Evolutionary conservation across 2,329 filamentous ascomycete genomes (phyloP).

Genomic region (Sclerotinia borealis): DNA sequence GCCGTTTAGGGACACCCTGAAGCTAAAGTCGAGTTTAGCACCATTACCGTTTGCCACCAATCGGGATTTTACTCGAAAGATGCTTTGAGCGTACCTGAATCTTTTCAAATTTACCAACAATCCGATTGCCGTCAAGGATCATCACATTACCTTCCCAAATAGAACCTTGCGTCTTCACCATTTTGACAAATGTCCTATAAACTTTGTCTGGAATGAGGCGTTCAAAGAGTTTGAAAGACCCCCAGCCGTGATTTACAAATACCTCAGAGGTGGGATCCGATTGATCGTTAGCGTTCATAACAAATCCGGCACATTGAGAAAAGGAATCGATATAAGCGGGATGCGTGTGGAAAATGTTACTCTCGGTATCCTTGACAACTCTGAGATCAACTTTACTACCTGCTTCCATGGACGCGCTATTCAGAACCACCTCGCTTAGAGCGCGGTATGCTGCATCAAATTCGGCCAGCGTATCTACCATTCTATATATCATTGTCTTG

Average conservation of each 20-base stretch:
- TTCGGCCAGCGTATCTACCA: not conserved
- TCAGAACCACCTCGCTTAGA: not conserved
- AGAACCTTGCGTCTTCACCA: not conserved
- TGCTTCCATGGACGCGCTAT: too few relatives aligned
- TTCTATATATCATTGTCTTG: not conserved
- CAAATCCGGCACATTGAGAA: slow-evolving; percentile 1
- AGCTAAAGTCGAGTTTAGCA: not conserved
- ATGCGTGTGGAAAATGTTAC: not conserved
- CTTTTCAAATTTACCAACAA: not conserved
- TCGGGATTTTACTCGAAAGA: not conserved
- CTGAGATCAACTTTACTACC: too few relatives aligned
- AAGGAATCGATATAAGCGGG: not conserved
- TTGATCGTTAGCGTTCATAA: slow-evolving; percentile 4
- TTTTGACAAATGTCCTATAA: not conserved
- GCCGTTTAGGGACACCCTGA: not conserved
- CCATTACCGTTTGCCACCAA: not conserved
- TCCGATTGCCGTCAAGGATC: not conserved
- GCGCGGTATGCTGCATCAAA: not conserved
- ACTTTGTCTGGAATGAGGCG: not conserved
- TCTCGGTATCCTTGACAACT: not conserved
- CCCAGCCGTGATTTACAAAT: slow-evolving; percentile 5
- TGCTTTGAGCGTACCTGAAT: not conserved
- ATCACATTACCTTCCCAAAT: not conserved
- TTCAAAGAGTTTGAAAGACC: not conserved
- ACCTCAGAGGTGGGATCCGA: not conserved